Evolutionary conservation across 768 basidiomycete genomes (phyloP).

Genomic region (Rhizopogon rudus): DNA sequence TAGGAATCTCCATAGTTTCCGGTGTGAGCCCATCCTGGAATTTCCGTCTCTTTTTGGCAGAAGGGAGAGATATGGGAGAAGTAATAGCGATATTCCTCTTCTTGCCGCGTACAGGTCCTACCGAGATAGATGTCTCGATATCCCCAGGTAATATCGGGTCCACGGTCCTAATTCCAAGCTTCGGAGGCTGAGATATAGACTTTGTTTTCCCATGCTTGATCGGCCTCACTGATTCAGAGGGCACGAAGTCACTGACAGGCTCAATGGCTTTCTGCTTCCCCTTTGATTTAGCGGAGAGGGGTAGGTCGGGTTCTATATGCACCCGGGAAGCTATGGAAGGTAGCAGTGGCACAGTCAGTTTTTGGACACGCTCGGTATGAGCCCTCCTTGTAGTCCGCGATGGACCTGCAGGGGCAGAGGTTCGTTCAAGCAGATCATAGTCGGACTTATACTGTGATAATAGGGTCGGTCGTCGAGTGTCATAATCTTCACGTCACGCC

Average conservation of each 20-base stretch:
- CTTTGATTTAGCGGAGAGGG: constrained; percentile 23
- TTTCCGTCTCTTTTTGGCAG: constrained; percentile 24
- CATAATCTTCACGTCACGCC: neutral
- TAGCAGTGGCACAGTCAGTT: constrained; percentile 27
- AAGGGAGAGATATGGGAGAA: constrained; percentile 10
- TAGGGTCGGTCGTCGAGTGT: neutral
- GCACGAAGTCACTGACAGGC: neutral
- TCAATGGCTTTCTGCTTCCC: constrained; percentile 28
- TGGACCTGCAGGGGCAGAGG: constrained; percentile 35
- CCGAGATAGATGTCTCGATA: neutral
- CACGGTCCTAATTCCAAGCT: neutral
- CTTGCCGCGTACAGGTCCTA: neutral
- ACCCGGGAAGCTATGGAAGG: constrained; percentile 6
- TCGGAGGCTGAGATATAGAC: constrained; percentile 8
- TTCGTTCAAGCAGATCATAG: constrained; percentile 56
- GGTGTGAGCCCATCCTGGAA: constrained; percentile 2
- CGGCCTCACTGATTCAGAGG: neutral
- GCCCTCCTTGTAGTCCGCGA: constrained; percentile 59
- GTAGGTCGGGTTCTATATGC: constrained; percentile 8
- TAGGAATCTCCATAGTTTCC: neutral
- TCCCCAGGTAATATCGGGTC: neutral
- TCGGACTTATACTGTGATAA: constrained; percentile 50
- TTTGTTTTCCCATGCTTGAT: constrained; percentile 23
- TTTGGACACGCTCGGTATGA: constrained; percentile 48
- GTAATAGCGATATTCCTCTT: neutral